These are phyloP conservation scores for Mycena latifolia DNA, from an alignment of 768 basidiomycete genomes.

Conservation along the genomic window DNA sequence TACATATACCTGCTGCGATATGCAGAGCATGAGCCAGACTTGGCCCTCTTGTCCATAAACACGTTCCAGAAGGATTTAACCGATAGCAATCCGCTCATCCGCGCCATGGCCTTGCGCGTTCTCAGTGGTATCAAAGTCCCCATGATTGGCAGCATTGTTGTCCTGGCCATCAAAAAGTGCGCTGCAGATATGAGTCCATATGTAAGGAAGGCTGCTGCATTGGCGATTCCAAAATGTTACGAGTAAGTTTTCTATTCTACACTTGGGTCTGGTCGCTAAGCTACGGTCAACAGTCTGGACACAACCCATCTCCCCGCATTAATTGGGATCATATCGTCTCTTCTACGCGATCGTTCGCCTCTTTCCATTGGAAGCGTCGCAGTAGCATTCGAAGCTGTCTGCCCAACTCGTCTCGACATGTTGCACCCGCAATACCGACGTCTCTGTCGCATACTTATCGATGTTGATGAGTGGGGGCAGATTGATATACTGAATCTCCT, in stretches of 20 bases:
- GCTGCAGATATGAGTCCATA: constrained; percentile 94
- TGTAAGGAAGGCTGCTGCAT: constrained; percentile 92
- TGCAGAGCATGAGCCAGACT: constrained; percentile 93
- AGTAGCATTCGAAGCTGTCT: constrained; percentile 88
- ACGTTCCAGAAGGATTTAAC: constrained; percentile 97
- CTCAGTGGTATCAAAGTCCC: constrained; percentile 92
- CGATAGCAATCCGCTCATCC: constrained; percentile 92
- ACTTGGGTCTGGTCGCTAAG: constrained; percentile 1
- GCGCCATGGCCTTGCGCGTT: constrained; percentile 96
- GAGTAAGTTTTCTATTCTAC: constrained; percentile 54
- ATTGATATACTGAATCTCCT: constrained; percentile 83
- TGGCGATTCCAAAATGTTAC: constrained; percentile 90
- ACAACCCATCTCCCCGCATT: constrained; percentile 77
- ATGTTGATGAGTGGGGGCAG: constrained; percentile 98
- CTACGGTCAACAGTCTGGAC: constrained; percentile 70
- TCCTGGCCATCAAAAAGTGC: constrained; percentile 92
- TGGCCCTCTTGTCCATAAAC: constrained; percentile 96
- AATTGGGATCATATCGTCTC: constrained; percentile 72
- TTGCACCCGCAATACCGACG: constrained; percentile 91
- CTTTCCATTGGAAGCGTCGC: constrained; percentile 90
- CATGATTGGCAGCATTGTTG: constrained; percentile 88
- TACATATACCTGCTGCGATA: constrained; percentile 98
- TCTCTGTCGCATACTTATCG: constrained; percentile 84
- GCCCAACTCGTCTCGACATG: constrained; percentile 87
- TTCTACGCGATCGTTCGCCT: constrained; percentile 82